Evolutionary conservation across 192 early-diverging fungal genomes (phyloP).

Genomic region (Umbelopsis vinacea): DNA sequence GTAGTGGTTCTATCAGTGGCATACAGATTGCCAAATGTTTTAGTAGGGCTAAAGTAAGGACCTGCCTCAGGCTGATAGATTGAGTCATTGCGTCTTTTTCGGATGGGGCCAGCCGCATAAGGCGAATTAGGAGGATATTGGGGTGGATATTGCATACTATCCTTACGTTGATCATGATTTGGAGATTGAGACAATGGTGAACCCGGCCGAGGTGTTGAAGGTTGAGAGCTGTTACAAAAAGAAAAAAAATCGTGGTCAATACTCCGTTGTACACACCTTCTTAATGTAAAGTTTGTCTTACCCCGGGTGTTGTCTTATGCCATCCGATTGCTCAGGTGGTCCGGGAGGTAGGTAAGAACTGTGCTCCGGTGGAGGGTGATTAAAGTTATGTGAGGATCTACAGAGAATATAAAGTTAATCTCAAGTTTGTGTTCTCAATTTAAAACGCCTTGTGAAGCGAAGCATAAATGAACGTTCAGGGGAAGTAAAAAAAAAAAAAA

Average conservation of each 20-base stretch:
- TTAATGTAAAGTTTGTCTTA: background rate
- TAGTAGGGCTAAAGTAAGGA: conserved; percentile 74
- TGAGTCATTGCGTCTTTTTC: conserved; percentile 47
- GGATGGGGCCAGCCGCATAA: conserved; percentile 20
- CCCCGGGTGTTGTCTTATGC: conserved; percentile 4
- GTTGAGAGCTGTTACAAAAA: conserved; percentile 1
- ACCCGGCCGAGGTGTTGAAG: conserved; percentile 10
- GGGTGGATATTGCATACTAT: conserved; percentile 11
- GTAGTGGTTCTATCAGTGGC: conserved; percentile 60
- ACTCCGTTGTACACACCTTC: too few species aligned
- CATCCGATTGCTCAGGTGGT: background rate
- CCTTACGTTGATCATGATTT: conserved; percentile 18
- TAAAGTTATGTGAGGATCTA: conserved; percentile 7
- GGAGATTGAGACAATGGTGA: conserved; percentile 15
- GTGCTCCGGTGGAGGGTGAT: conserved; percentile 10
- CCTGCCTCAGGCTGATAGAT: conserved; percentile 55
- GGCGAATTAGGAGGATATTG: conserved; percentile 24
- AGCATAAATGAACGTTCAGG: background rate
- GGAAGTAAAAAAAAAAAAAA: background rate
- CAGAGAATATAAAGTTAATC: too few species aligned
- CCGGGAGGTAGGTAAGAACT: background rate
- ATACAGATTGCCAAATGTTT: conserved; percentile 65
- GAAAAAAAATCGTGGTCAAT: too few species aligned
- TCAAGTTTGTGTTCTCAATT: too few species aligned
- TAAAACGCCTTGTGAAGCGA: background rate